These are phyloP conservation scores for Beta lomatogona DNA, from an alignment of 179 eudicot species.

Conservation along the genomic window DNA sequence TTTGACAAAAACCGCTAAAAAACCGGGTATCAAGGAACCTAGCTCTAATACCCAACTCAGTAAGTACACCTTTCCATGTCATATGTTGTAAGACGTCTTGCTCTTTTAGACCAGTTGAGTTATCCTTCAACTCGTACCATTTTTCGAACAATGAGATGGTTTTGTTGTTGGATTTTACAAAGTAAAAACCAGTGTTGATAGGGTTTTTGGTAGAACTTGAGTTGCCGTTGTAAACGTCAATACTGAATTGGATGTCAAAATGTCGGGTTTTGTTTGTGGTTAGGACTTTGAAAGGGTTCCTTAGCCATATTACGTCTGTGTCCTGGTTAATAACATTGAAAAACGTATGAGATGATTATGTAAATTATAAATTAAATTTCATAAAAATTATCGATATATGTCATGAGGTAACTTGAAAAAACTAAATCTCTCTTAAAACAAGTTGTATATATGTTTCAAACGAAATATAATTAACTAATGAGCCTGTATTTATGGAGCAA, in stretches of 20 bases:
- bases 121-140: conserved; percentile 62
- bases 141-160: conserved; percentile 55
- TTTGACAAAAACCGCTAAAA: conserved; percentile 75
- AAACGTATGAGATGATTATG: not conserved
- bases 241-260: conserved; percentile 61
- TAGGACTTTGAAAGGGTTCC: conserved; percentile 62
- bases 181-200: conserved; percentile 86
- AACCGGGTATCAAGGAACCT: conserved; percentile 51
- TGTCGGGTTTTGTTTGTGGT: conserved; percentile 16
- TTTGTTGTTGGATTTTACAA: conserved; percentile 58
- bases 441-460: too few species aligned
- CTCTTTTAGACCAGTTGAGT: conserved; percentile 58
- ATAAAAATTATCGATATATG: too few species aligned
- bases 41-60: conserved; percentile 29
- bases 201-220: conserved; percentile 39
- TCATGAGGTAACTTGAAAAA: too few species aligned
- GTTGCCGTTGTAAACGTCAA: conserved; percentile 48
- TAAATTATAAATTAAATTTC: too few species aligned
- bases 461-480: too few species aligned
- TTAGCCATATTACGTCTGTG: conserved; percentile 70
- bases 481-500: too few species aligned
- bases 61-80: conserved; percentile 32
- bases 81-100: conserved; percentile 61
- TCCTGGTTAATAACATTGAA: conserved; percentile 42
- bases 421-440: too few species aligned